Conservation (phyloP, 345 rosid genomes). For the Corchorus capsularis region DNA sequence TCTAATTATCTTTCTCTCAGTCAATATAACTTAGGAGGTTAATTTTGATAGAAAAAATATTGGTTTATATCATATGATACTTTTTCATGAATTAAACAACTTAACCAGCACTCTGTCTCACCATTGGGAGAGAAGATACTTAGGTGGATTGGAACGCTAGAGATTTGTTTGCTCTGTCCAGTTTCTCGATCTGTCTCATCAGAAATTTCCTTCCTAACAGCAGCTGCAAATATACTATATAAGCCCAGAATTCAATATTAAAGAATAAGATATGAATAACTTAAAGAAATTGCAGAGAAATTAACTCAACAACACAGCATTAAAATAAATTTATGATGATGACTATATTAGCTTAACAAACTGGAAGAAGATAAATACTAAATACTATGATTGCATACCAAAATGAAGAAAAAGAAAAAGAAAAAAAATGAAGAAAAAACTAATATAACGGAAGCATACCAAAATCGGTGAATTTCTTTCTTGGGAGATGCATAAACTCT, state of each 20-base stretch:
- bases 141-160: conserved; percentile 91
- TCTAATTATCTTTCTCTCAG: background rate
- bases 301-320: background rate
- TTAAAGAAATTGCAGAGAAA: conserved; percentile 10
- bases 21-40: background rate
- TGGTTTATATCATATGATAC: background rate
- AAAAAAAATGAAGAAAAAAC: too few species aligned
- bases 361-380: background rate
- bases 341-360: background rate
- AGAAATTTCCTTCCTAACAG: conserved; percentile 83
- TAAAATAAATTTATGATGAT: conserved; percentile 1
- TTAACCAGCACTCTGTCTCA: conserved; percentile 36
- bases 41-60: background rate
- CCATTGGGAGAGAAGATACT: conserved; percentile 95
- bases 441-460: conserved; percentile 42
- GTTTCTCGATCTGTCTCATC: conserved; percentile 98
- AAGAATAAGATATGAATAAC: background rate
- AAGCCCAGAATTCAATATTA: conserved; percentile 16
- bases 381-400: too few species aligned
- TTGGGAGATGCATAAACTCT: conserved; percentile 94
- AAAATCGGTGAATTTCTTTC: conserved; percentile 84
- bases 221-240: conserved; percentile 48
- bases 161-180: conserved; percentile 80
- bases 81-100: background rate
- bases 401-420: background rate